Evolutionary conservation across 2,329 filamentous ascomycete genomes (phyloP).

Genomic region (Periconia macrospinosa): DNA sequence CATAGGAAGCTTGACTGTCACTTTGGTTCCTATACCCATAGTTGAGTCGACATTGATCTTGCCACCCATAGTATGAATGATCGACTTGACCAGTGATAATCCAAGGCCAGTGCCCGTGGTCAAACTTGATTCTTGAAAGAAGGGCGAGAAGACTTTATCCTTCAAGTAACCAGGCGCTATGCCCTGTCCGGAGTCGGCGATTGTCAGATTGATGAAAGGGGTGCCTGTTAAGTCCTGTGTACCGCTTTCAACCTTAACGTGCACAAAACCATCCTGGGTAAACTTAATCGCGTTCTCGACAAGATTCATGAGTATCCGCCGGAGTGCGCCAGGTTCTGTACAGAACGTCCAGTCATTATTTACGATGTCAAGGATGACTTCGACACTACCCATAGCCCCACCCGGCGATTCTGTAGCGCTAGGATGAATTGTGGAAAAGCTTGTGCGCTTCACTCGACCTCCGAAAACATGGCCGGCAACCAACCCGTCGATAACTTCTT

Average conservation of each 20-base stretch:
- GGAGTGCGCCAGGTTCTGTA: background rate
- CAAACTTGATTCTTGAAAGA: slow-evolving; percentile 39
- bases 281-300: slow-evolving; percentile 41
- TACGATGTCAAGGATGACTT: background rate
- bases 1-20: no score
- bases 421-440: no score
- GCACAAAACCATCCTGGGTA: no score
- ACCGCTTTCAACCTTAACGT: no score
- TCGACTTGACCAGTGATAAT: slow-evolving; percentile 37
- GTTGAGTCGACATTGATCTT: slow-evolving; percentile 33
- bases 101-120: slow-evolving; percentile 37
- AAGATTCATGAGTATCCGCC: slow-evolving; percentile 22
- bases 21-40: slow-evolving; percentile 25
- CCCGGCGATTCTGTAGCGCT: no score
- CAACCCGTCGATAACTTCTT: slow-evolving; percentile 58
- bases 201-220: slow-evolving; percentile 38
- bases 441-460: no score
- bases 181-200: slow-evolving; percentile 38
- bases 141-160: slow-evolving; percentile 34
- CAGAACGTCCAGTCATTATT: background rate
- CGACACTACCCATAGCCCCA: no score
- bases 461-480: no score
- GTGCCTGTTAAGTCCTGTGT: no score
- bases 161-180: slow-evolving; percentile 39
- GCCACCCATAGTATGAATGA: slow-evolving; percentile 33